Evolutionary conservation across 805 yeast species (phyloP), one percentile per base, ranked within the genome.

Genomic region (Ascoidea rubescens): DNA sequence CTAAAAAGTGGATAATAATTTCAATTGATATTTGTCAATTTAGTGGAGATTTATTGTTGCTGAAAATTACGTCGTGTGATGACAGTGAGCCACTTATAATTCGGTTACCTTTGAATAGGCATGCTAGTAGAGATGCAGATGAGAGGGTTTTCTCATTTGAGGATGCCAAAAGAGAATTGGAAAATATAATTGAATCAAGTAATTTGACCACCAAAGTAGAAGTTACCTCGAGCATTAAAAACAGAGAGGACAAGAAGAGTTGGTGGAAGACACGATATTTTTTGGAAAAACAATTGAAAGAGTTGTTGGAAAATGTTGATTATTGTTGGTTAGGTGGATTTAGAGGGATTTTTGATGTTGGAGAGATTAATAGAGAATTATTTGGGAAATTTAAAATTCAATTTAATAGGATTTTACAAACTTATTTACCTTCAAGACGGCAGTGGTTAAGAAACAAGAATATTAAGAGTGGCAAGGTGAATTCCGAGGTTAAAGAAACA

Each of bases 191-290:
- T 28, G 56, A 63, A 0, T 71, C 72, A 51, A 88, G 91, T 62
- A 80, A 86, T 56, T 58, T 63, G 4, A 77, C 87, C 0, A 82
- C 91, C 0, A 72, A 75, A 21, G 54, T 65, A 0, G 77, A 74
- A 42, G 71, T 76, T 0, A 21, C 80, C 88, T 68, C 77, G 0
- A 61, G 59, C 1, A 77, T 85, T 1, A 68, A 62, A 4, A 73
- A 87, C 0, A 71, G 74, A 48, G 82, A 79, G 46, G 84, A 81
- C 33, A 71, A 88, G 50, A 74, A 72, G 48, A 56, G 67, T 5
- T 91, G 97, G 96, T 93, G 97, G 96, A 71, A 72, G 46, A 67
- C 69, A 32, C 68, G 97, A 49, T 78, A 77, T 52, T 66, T 64
- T 0, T 67, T 89, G 16, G 96, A 91, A 63, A 62, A 68, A 7